A percentile compares a stretch with the other conserved stretches of the same genome.
phyloP scores from a whole-genome alignment of 1,139 yeast species.

The Yamadazyma songkhlaensis region DNA sequence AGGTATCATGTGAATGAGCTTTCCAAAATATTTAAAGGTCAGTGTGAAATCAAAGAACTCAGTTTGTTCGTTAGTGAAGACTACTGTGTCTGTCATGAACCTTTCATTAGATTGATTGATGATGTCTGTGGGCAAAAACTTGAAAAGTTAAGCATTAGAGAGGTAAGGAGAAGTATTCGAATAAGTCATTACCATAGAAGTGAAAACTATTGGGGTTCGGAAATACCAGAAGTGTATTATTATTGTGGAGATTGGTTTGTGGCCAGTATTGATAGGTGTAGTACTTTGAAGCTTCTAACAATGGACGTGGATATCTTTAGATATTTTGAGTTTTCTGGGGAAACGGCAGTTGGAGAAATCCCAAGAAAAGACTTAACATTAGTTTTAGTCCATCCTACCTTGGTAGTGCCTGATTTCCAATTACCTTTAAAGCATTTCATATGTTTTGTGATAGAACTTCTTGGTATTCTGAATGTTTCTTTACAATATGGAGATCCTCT shows the following conservation, averaged over 20 bases:
- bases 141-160: slow-evolving; percentile 15
- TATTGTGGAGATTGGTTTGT: slow-evolving; percentile 10
- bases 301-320: slow-evolving; percentile 15
- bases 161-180: slow-evolving; percentile 12
- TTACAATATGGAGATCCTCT: slow-evolving; percentile 31
- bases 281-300: slow-evolving; percentile 9
- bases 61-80: slow-evolving; percentile 21
- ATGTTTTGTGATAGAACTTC: slow-evolving; percentile 12
- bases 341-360: not conserved
- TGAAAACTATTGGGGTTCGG: too few relatives aligned
- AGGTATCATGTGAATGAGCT: not conserved
- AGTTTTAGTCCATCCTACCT: slow-evolving; percentile 18
- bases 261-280: slow-evolving; percentile 7
- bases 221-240: slow-evolving; percentile 4
- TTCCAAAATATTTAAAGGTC: not conserved
- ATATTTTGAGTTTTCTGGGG: slow-evolving; percentile 5
- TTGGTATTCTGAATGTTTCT: slow-evolving; percentile 15
- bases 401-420: slow-evolving; percentile 17
- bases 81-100: slow-evolving; percentile 14
- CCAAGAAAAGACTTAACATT: not conserved
- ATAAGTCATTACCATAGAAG: not conserved
- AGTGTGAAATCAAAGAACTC: slow-evolving; percentile 12
- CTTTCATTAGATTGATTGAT: slow-evolving; percentile 16
- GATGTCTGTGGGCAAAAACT: slow-evolving; percentile 11
- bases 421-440: slow-evolving; percentile 11